A percentile compares a stretch with the other conserved stretches of the same genome.
Evolutionary conservation across 352 stramenopile genomes (phyloP).

Genomic region (Phytophthora colocasiae): DNA sequence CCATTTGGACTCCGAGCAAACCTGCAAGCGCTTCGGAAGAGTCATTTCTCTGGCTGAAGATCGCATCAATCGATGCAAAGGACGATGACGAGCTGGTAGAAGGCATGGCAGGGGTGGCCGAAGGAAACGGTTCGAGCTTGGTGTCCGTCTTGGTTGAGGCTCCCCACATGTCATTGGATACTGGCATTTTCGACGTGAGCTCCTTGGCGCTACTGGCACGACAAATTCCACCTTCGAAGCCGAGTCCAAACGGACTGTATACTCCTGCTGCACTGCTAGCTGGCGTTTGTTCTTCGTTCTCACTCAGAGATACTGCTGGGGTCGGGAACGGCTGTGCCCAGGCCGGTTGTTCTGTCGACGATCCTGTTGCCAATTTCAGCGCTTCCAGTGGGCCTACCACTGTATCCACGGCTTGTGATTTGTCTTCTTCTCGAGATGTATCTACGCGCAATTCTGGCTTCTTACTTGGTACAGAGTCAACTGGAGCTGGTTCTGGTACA

Average conservation of each 20-base stretch:
- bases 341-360: slow-evolving; percentile 64
- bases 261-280: slow-evolving; percentile 34
- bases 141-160: slow-evolving; percentile 24
- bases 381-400: slow-evolving; percentile 72
- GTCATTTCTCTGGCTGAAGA: slow-evolving; percentile 80
- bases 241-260: slow-evolving; percentile 80
- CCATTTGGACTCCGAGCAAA: slow-evolving; percentile 68
- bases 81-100: slow-evolving; percentile 52
- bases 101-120: slow-evolving; percentile 12
- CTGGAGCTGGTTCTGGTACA: neutral
- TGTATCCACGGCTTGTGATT: slow-evolving; percentile 27
- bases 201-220: slow-evolving; percentile 38
- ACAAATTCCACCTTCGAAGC: slow-evolving; percentile 73
- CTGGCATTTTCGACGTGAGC: slow-evolving; percentile 19
- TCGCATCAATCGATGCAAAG: slow-evolving; percentile 86
- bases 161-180: slow-evolving; percentile 36
- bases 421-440: slow-evolving; percentile 44
- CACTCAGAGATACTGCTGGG: slow-evolving; percentile 43
- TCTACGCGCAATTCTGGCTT: slow-evolving; percentile 64
- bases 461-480: slow-evolving; percentile 20
- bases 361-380: slow-evolving; percentile 71
- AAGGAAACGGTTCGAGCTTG: slow-evolving; percentile 23
- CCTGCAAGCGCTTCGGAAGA: slow-evolving; percentile 76
- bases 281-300: slow-evolving; percentile 38
- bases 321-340: slow-evolving; percentile 79